Percentiles rank a stretch among this genome's conserved stretches.
Evolutionary conservation across 176 grass and related monocot species (phyloP).

Genomic region (Phoenix dactylifera): DNA sequence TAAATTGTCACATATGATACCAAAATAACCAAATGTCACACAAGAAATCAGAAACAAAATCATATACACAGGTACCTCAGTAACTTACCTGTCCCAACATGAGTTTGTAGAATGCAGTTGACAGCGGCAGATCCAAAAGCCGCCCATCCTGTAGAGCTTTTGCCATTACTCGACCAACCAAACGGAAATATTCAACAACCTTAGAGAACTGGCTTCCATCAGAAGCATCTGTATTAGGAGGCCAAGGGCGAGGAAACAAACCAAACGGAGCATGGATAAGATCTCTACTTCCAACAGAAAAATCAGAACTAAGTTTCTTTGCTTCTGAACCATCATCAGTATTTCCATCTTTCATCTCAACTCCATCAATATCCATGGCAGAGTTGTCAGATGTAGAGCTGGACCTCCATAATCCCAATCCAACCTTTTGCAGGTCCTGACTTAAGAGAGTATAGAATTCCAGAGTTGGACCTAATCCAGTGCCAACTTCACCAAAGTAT

Average conservation of each 20-base stretch:
- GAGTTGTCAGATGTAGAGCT: conserved; percentile 22
- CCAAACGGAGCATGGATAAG: conserved; percentile 58
- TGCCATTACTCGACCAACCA: conserved; percentile 64
- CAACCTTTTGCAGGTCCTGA: conserved; percentile 58
- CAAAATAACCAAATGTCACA: conserved; percentile 14
- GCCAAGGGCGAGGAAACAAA: conserved; percentile 76
- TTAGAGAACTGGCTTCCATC: conserved; percentile 62
- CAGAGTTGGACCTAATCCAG: conserved; percentile 80
- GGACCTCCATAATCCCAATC: conserved; percentile 78
- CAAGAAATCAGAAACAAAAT: no score
- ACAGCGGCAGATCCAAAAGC: conserved; percentile 72
- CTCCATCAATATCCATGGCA: conserved; percentile 38
- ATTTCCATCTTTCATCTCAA: conserved; percentile 3
- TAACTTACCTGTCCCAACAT: conserved; percentile 67
- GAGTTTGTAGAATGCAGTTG: conserved; percentile 75
- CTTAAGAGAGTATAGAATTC: conserved; percentile 93
- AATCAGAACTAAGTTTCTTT: conserved; percentile 19
- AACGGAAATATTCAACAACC: conserved; percentile 65
- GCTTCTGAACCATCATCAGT: conserved; percentile 11
- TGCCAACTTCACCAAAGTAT: conserved; percentile 94
- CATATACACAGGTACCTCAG: no score
- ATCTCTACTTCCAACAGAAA: conserved; percentile 23
- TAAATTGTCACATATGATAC: background rate
- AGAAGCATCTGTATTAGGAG: conserved; percentile 37
- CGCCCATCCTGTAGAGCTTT: conserved; percentile 94